Evolutionary conservation across 1,139 yeast species (phyloP).

Genomic region (Suhomyces bribrorum): DNA sequence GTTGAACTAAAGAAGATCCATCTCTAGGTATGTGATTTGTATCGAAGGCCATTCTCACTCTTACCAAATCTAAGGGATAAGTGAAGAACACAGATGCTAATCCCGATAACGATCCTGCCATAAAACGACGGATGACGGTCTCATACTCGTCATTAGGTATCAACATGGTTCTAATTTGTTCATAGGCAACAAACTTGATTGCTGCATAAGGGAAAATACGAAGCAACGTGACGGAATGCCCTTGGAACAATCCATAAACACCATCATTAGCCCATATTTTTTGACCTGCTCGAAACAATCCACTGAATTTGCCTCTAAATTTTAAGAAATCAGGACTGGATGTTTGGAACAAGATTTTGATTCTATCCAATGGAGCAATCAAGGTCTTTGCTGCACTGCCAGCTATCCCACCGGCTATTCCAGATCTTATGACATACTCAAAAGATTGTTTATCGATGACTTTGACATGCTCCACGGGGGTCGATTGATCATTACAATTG

Average conservation of each 20-base stretch:
- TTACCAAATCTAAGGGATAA: constrained; percentile 85
- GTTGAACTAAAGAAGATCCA: constrained; percentile 19
- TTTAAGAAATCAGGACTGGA: constrained; percentile 84
- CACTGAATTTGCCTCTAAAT: constrained; percentile 78
- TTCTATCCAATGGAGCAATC: constrained; percentile 94
- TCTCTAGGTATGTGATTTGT: constrained; percentile 37
- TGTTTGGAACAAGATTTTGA: constrained; percentile 92
- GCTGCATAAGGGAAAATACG: constrained; percentile 97
- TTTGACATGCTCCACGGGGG: constrained; percentile 22
- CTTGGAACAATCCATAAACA: constrained; percentile 81
- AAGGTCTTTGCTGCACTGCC: constrained; percentile 94
- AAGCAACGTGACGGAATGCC: constrained; percentile 89
- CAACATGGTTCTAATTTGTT: constrained; percentile 77
- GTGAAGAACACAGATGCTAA: constrained; percentile 85
- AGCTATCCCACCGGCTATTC: constrained; percentile 93
- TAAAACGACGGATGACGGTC: constrained; percentile 74
- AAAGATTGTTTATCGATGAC: constrained; percentile 65
- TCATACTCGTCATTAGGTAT: constrained; percentile 77
- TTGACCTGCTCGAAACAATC: constrained; percentile 70
- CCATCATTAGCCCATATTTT: constrained; percentile 74
- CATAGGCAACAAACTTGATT: constrained; percentile 95
- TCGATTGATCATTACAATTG: constrained; percentile 31
- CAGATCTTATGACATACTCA: constrained; percentile 80
- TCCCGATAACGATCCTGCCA: constrained; percentile 91
- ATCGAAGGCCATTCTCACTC: constrained; percentile 91